phyloP scores from a whole-genome alignment of 108 stramenopile species.

The Nitzschia sp. region DNA sequence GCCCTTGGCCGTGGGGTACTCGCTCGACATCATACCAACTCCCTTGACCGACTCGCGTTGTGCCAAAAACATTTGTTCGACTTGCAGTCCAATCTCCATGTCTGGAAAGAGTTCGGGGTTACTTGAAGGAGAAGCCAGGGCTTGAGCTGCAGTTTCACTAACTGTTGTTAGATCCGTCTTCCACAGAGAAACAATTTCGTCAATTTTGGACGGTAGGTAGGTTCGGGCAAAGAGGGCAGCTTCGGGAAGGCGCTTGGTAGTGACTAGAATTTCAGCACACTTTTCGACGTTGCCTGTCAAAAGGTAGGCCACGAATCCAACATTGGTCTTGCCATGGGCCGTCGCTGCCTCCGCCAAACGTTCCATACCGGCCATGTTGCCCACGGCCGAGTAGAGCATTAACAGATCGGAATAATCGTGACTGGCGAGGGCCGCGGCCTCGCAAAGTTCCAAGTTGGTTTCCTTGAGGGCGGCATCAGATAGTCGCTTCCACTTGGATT shows the following conservation, averaged over 20 bases:
- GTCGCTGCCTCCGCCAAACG: conserved; percentile 80
- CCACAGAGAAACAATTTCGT: conserved; percentile 92
- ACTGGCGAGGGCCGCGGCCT: conserved; percentile 87
- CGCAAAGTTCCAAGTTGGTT: conserved; percentile 92
- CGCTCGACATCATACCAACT: conserved; percentile 68
- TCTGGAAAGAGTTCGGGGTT: conserved; percentile 93
- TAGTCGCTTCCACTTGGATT: conserved; percentile 97
- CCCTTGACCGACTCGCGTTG: conserved; percentile 70
- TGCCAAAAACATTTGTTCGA: conserved; percentile 87
- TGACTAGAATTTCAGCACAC: conserved; percentile 88
- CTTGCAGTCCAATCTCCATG: conserved; percentile 88
- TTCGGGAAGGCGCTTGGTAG: conserved; percentile 93
- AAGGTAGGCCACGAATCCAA: conserved; percentile 93
- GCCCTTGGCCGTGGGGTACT: conserved; percentile 87
- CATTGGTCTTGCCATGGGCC: conserved; percentile 87
- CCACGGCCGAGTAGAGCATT: conserved; percentile 92
- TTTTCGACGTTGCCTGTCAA: conserved; percentile 91
- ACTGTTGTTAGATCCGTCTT: conserved; percentile 83
- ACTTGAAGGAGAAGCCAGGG: conserved; percentile 81
- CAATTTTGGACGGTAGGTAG: conserved; percentile 92
- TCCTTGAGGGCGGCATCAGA: conserved; percentile 95
- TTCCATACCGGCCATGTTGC: conserved; percentile 90
- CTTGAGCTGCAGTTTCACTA: conserved; percentile 89
- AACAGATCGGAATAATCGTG: conserved; percentile 93
- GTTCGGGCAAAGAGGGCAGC: conserved; percentile 98